Base-by-base conservation (phyloP, 2,329 filamentous ascomycete species). In the Talaromyces albobiverticillius region DNA sequence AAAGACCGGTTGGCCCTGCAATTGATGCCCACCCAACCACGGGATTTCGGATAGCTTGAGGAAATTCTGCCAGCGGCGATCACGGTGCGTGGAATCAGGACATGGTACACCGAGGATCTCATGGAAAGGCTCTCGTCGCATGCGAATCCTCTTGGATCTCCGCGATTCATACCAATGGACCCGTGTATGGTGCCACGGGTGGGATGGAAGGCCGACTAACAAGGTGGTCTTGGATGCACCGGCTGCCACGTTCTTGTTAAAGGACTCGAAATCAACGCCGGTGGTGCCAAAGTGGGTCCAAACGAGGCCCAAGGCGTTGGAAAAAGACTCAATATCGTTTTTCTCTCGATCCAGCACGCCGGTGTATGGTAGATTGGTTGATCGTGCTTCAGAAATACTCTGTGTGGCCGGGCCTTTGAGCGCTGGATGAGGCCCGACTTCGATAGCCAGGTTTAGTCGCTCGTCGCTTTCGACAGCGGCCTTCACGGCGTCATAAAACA, bases 351-450 rank as follows among this genome's bases (percentile, higher is more conserved):
- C n/a, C 11, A 63, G 31, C 3, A 55, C n/a, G 8, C 60, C 59
- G 2, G 26, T n/a, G 32, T 66, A 62, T 1, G 59, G 55, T 11
- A 57, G 4, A 2, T 9, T 3, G 13, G 29, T 13, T 7, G 46
- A 49, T 34, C 23, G 18, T 2, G 29, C 29, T 1, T 57, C 13
- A 48, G 16, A 23, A 4, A 46, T 3, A 46, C 8, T 61, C 18
- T 66, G 55, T 9, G 38, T 22, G 2, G 58, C 43, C 4, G 68
- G 64, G 0, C 67, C 60, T 26, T 63, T 61, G 3, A 72, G 50
- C 0, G 66, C 65, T 1, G 64, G 59, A 52, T 72, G 68, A 9
- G 71, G 67, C 1, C 69, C 69, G 8, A 70, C 56, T 40, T 71
- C 67, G 20, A 61, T 32, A 22, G 22, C 60, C 14, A 59, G 40